These are phyloP conservation scores for Aspergillus ustus DNA, from an alignment of 2,329 filamentous ascomycete genomes.

Conservation along the genomic window DNA sequence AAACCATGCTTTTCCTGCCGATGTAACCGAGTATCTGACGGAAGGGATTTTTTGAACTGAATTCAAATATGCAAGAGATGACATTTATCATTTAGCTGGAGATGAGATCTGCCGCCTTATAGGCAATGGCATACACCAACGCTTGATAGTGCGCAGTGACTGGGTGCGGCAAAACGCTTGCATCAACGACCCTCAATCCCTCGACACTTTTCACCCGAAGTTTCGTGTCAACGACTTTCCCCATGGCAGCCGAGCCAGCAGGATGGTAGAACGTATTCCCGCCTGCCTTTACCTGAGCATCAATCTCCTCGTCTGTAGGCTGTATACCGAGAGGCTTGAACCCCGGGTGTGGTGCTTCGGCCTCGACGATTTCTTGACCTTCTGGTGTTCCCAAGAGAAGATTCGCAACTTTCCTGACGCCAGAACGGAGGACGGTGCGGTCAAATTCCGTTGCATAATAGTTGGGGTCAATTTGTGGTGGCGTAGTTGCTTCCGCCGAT, in stretches of 20 bases:
- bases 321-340: background rate
- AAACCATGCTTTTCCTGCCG: background rate
- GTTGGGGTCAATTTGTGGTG: constrained; percentile 36
- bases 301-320: constrained; percentile 16
- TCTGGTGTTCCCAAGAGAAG: constrained; percentile 17
- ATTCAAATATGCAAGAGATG: background rate
- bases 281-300: background rate
- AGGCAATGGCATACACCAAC: constrained; percentile 22
- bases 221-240: constrained; percentile 16
- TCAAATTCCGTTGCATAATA: constrained; percentile 36
- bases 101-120: constrained; percentile 7
- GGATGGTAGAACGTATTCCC: constrained; percentile 26
- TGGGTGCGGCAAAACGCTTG: constrained; percentile 30
- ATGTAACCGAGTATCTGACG: background rate
- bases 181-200: constrained; percentile 30
- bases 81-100: background rate
- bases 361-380: constrained; percentile 22
- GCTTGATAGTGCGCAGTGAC: constrained; percentile 27
- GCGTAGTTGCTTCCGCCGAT: constrained; percentile 19
- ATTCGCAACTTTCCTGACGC: constrained; percentile 21
- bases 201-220: constrained; percentile 20
- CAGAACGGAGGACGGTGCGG: constrained; percentile 22
- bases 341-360: constrained; percentile 21
- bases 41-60: background rate
- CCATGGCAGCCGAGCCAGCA: constrained; percentile 18